phyloP scores from a whole-genome alignment of 2,329 filamentous ascomycete genomes.

The Microsporum canis region DNA sequence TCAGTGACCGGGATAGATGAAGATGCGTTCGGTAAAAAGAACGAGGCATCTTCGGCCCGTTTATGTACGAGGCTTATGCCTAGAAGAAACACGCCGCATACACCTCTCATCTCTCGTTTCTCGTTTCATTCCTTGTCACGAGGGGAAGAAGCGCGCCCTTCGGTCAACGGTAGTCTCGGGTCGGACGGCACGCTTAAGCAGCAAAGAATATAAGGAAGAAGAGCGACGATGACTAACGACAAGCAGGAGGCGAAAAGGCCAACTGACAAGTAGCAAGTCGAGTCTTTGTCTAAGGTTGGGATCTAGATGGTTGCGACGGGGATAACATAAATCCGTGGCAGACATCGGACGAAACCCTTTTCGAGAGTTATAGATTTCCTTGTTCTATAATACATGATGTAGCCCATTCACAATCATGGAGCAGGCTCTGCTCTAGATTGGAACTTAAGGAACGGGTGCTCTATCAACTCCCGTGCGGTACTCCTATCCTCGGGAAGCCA shows the following conservation, averaged over 20 bases:
- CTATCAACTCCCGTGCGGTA: conserved; percentile 22
- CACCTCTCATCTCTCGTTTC: neutral
- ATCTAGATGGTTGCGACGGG: too few relatives aligned
- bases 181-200: neutral
- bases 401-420: too few relatives aligned
- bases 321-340: too few relatives aligned
- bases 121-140: neutral
- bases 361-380: too few relatives aligned
- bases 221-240: neutral
- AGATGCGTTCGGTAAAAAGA: neutral
- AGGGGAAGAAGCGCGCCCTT: neutral
- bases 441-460: conserved; percentile 19
- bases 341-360: too few relatives aligned
- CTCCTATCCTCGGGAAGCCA: conserved; percentile 24
- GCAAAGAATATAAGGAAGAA: neutral
- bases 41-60: neutral
- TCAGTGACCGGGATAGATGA: neutral
- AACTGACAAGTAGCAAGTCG: neutral
- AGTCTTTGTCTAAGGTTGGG: too few relatives aligned
- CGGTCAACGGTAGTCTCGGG: neutral
- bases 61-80: too few relatives aligned
- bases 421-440: too few relatives aligned
- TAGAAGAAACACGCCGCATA: neutral
- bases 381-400: too few relatives aligned
- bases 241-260: neutral